phyloP scores from a whole-genome alignment of 2,329 filamentous ascomycete species.

The Penicillium griseofulvum region DNA sequence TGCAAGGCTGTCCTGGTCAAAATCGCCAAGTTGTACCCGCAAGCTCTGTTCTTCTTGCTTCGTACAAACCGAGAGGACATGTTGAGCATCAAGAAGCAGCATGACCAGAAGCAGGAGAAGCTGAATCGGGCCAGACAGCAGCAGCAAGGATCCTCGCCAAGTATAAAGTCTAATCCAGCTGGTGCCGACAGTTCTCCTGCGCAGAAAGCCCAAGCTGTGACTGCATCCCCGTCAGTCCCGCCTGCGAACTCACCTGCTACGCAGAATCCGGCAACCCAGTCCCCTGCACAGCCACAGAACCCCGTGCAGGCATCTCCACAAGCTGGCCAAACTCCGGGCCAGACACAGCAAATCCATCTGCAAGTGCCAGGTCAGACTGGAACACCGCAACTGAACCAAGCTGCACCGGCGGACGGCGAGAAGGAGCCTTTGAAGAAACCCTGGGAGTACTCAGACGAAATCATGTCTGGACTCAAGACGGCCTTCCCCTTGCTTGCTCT shows the following conservation, averaged over 20 bases:
- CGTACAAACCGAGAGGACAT: constrained; percentile 93
- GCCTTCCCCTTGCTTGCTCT: constrained; percentile 92
- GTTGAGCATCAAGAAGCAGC: constrained; percentile 83
- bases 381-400: constrained; percentile 18
- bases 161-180: constrained; percentile 39
- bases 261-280: constrained; percentile 24
- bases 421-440: constrained; percentile 66
- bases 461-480: constrained; percentile 92
- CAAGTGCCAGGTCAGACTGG: constrained; percentile 32
- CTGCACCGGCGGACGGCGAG: constrained; percentile 29
- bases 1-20: constrained; percentile 84
- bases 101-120: constrained; percentile 64
- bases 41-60: constrained; percentile 93
- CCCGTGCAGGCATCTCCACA: constrained; percentile 22
- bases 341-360: constrained; percentile 18
- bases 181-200: constrained; percentile 45
- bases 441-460: constrained; percentile 95
- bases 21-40: constrained; percentile 93
- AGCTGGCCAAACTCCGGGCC: constrained; percentile 21
- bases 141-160: constrained; percentile 39
- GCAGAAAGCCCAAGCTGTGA: constrained; percentile 49
- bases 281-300: constrained; percentile 23
- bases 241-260: constrained; percentile 24
- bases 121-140: constrained; percentile 62
- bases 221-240: constrained; percentile 26